phyloP scores from a whole-genome alignment of 1,139 yeast species.

The Eremothecium sinecaudum region DNA sequence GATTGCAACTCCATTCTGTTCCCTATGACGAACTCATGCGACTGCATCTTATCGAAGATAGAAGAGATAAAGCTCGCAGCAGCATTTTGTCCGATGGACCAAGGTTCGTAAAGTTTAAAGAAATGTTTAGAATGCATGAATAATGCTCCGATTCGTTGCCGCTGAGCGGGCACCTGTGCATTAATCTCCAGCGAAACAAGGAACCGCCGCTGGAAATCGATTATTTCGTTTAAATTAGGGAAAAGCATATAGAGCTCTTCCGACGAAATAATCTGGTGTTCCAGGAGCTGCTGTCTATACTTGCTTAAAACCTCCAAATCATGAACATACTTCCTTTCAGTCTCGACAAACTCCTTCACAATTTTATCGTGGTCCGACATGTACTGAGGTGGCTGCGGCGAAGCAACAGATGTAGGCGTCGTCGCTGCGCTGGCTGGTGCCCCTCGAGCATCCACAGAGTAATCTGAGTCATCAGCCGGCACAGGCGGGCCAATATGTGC shows the following conservation, averaged over 20 bases:
- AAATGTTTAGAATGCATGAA: slow-evolving; percentile 78
- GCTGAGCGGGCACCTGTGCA: slow-evolving; percentile 60
- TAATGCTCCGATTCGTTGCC: slow-evolving; percentile 80
- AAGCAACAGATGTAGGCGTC: slow-evolving; percentile 4
- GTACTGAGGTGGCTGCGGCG: slow-evolving; percentile 1
- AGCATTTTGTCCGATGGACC: slow-evolving; percentile 75
- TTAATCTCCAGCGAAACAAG: slow-evolving; percentile 84
- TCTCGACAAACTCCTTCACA: slow-evolving; percentile 72
- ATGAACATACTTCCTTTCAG: slow-evolving; percentile 87
- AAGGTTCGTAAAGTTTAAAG: slow-evolving; percentile 82
- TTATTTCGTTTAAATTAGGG: slow-evolving; percentile 76
- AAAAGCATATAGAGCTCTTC: slow-evolving; percentile 76
- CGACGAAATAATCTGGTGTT: slow-evolving; percentile 58
- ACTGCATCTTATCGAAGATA: slow-evolving; percentile 30
- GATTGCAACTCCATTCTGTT: slow-evolving; percentile 87
- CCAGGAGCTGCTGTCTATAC: slow-evolving; percentile 60
- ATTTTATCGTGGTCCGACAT: slow-evolving; percentile 40
- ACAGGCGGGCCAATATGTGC: slow-evolving; percentile 14
- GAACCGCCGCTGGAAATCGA: slow-evolving; percentile 88
- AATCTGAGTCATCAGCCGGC: slow-evolving; percentile 13
- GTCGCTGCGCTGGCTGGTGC: slow-evolving; percentile 4
- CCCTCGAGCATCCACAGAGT: too few relatives aligned
- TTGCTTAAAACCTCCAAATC: slow-evolving; percentile 67
- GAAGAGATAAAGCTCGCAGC: slow-evolving; percentile 73
- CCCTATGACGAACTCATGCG: slow-evolving; percentile 45